These are phyloP conservation scores for Stenogyne calaminthoides DNA, from an alignment of 305 asterid species.

Conservation along the genomic window DNA sequence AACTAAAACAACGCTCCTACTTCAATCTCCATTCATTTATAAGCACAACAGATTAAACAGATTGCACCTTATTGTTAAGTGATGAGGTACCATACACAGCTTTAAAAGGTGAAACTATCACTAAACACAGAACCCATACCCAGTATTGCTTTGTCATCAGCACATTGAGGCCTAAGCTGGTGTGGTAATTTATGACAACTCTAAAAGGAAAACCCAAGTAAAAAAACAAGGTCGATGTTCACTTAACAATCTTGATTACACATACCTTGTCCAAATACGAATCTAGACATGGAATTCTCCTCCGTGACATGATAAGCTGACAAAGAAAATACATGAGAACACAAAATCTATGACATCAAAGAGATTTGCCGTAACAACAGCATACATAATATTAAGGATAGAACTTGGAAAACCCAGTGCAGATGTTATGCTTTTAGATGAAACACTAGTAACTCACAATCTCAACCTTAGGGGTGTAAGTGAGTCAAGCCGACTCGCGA, in stretches of 20 bases:
- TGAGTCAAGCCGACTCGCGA: too few relatives aligned
- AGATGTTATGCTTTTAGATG: conserved; percentile 6
- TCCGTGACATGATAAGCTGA: conserved; percentile 98
- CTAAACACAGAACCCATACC: not conserved
- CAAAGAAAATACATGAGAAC: conserved; percentile 27
- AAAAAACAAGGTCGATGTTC: conserved; percentile 3
- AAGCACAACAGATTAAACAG: conserved; percentile 11
- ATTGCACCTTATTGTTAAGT: not conserved
- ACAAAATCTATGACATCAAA: conserved; percentile 22
- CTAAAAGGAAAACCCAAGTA: not conserved
- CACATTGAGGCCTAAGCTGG: not conserved
- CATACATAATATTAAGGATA: conserved; percentile 9
- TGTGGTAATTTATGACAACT: not conserved
- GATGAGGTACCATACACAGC: not conserved
- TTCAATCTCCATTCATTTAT: conserved; percentile 19
- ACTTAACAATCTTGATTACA: conserved; percentile 28
- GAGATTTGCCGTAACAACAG: not conserved
- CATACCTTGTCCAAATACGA: conserved; percentile 95
- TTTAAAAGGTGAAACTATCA: conserved; percentile 11
- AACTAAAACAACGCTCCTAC: conserved; percentile 15
- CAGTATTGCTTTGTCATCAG: not conserved
- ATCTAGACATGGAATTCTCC: conserved; percentile 94
- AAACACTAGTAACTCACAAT: conserved; percentile 10
- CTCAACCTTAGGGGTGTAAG: too few relatives aligned
- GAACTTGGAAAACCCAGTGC: not conserved